Conservation (phyloP, 805 yeast species). For the Yueomyces sinensis region DNA sequence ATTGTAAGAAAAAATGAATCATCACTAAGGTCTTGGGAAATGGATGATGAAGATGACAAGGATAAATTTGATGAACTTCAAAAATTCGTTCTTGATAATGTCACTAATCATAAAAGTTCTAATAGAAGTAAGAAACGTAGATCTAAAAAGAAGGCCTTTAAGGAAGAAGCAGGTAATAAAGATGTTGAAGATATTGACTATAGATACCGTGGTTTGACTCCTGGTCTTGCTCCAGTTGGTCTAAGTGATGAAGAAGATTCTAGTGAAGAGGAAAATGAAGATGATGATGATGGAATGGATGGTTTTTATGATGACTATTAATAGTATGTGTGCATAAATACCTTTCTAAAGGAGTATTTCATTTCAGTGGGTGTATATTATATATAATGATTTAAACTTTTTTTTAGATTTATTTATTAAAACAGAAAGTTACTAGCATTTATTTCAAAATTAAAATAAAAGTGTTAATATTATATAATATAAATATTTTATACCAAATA, state of each 20-base stretch:
- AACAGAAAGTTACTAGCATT: too few relatives aligned
- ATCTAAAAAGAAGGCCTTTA: slow-evolving; percentile 18
- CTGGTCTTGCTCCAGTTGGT: slow-evolving; percentile 78
- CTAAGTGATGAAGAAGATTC: slow-evolving; percentile 38
- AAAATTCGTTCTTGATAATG: slow-evolving; percentile 30
- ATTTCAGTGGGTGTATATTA: too few relatives aligned
- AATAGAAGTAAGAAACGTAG: slow-evolving; percentile 23
- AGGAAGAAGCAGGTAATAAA: slow-evolving; percentile 6
- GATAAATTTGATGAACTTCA: slow-evolving; percentile 34
- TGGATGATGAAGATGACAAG: slow-evolving; percentile 22
- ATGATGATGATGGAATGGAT: background rate
- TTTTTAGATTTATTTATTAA: too few relatives aligned
- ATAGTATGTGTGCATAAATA: too few relatives aligned
- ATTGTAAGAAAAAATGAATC: slow-evolving; percentile 27
- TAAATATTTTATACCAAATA: too few relatives aligned
- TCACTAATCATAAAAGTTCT: slow-evolving; percentile 24
- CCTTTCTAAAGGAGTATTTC: too few relatives aligned
- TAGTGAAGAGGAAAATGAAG: slow-evolving; percentile 16
- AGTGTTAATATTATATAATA: too few relatives aligned
- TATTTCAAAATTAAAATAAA: too few relatives aligned
- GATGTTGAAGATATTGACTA: slow-evolving; percentile 9
- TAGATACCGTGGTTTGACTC: slow-evolving; percentile 53
- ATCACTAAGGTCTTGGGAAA: slow-evolving; percentile 30
- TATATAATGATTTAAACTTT: too few relatives aligned
- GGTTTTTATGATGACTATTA: too few relatives aligned